A percentile compares a stretch with the other conserved stretches of the same genome.
Conservation (phyloP, 768 basidiomycete genomes). For the Sarcodon aspratus region DNA sequence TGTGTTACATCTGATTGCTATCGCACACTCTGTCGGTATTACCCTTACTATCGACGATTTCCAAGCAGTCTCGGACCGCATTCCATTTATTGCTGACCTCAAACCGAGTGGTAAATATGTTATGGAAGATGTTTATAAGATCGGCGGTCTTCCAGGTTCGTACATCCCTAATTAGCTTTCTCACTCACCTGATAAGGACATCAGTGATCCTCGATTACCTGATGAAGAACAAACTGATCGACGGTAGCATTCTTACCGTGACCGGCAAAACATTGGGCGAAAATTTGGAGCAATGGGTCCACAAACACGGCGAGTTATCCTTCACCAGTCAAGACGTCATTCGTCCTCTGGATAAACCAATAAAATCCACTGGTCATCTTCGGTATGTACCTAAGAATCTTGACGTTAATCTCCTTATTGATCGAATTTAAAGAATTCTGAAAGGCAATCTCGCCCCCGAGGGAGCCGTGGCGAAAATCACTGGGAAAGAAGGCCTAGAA, state of each 20-base stretch:
- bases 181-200: not conserved
- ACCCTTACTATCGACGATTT: constrained; percentile 85
- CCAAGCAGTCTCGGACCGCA: constrained; percentile 84
- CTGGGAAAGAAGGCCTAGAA: constrained; percentile 85
- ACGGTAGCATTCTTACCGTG: constrained; percentile 85
- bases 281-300: constrained; percentile 84
- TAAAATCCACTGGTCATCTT: constrained; percentile 85
- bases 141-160: constrained; percentile 94
- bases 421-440: constrained; percentile 50
- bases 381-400: constrained; percentile 35
- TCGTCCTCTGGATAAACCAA: constrained; percentile 75
- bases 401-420: not conserved
- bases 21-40: constrained; percentile 93
- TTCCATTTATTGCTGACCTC: constrained; percentile 91
- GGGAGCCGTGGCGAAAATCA: constrained; percentile 94
- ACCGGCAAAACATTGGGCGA: constrained; percentile 86
- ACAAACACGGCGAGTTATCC: constrained; percentile 68
- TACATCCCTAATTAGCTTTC: constrained; percentile 3
- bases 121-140: constrained; percentile 94
- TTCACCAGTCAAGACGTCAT: constrained; percentile 69
- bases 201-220: constrained; percentile 79
- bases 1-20: constrained; percentile 91
- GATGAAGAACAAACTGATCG: constrained; percentile 78
- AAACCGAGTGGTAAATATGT: constrained; percentile 98
- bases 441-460: constrained; percentile 90